Conservation (phyloP, 257 asterid species). For the Ilex asprella region DNA sequence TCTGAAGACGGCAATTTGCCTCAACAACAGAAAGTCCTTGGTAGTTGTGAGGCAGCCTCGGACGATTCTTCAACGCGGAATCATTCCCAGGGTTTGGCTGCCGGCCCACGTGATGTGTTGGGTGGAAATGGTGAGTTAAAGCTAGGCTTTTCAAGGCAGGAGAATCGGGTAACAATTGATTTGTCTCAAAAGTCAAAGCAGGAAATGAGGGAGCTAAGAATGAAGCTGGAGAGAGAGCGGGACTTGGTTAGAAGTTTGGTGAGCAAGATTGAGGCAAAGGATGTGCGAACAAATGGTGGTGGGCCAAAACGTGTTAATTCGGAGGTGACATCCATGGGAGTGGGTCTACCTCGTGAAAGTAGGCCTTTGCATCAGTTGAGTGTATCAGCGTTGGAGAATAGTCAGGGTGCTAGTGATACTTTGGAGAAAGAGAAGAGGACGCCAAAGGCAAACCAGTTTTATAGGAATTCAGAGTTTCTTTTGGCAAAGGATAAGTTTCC, state of each 20-base stretch:
- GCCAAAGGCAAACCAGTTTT: conserved; percentile 67
- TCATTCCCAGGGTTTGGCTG: conserved; percentile 3
- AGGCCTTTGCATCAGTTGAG: conserved; percentile 58
- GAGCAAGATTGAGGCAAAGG: conserved; percentile 56
- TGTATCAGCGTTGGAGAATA: conserved; percentile 49
- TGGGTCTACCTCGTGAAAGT: conserved; percentile 31
- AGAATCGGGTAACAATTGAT: conserved; percentile 47
- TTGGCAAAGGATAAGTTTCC: conserved; percentile 75
- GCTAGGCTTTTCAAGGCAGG: conserved; percentile 43
- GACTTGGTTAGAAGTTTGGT: conserved; percentile 54
- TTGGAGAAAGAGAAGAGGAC: conserved; percentile 72
- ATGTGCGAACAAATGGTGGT: conserved; percentile 30
- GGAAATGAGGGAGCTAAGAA: conserved; percentile 60
- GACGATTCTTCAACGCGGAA: conserved; percentile 41
- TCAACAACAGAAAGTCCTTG: conserved; percentile 17
- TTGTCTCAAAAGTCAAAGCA: conserved; percentile 55
- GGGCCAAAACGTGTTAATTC: conserved; percentile 25
- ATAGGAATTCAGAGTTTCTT: conserved; percentile 61
- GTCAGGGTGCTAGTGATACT: conserved; percentile 32
- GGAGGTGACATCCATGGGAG: conserved; percentile 20
- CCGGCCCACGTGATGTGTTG: conserved; percentile 20
- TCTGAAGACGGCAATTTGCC: conserved; percentile 32
- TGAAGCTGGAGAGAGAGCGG: conserved; percentile 72
- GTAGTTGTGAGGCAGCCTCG: conserved; percentile 33
- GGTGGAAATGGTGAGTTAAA: conserved; percentile 21